Base-by-base conservation (phyloP, 495 filamentous ascomycete genomes). In the Neurospora sp. region DNA sequence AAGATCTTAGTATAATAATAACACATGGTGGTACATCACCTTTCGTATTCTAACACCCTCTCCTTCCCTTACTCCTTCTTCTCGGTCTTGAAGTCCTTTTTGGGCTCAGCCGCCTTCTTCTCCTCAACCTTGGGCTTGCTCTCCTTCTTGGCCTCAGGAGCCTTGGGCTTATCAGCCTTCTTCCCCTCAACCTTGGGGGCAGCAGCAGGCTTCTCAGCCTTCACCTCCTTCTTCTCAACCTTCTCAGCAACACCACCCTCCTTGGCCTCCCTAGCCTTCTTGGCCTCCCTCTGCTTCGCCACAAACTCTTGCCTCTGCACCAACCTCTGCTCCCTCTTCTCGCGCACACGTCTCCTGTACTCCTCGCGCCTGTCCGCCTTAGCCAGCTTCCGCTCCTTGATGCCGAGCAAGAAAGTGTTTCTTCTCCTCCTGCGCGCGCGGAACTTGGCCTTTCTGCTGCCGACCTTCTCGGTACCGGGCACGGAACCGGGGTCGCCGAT, bases 401-500 rank as follows among this genome's bases (percentile, higher is more conserved):
- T 72, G 59, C 40, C 73, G 8, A 31, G 37, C 61, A 76, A 76
- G 72, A 68, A 40, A 22, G 59, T 18, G 20, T 73, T 74, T 35
- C 74, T 73, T 40, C 72, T 78, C 74, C 74, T 75, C 72, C 78
- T 72, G 69, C 76, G 76, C 65, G 73, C 40, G 16, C 79, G 78
- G 73, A 82, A 72, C 75, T 76, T 78, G 37, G 74, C 76, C 73
- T 77, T 79, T 40, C 78, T 71, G 68, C 76, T 77, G 3, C 72
- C 76, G 18, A 69, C 41, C 76, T 78, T 78, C 69, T 78, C 79
- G 4, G 78, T 74, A 41, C 80, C 79, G 3, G 76, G 74, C 4
- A 80, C 72, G 69, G 40, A 72, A 48, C 80, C 79, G 20, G 69
- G 73, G 42, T 79, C 77, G 59, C 77, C 77, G 1, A 85, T 78